Evolutionary conservation across 2,329 filamentous ascomycete species (phyloP).

Genomic region (Ophiostoma piceae): DNA sequence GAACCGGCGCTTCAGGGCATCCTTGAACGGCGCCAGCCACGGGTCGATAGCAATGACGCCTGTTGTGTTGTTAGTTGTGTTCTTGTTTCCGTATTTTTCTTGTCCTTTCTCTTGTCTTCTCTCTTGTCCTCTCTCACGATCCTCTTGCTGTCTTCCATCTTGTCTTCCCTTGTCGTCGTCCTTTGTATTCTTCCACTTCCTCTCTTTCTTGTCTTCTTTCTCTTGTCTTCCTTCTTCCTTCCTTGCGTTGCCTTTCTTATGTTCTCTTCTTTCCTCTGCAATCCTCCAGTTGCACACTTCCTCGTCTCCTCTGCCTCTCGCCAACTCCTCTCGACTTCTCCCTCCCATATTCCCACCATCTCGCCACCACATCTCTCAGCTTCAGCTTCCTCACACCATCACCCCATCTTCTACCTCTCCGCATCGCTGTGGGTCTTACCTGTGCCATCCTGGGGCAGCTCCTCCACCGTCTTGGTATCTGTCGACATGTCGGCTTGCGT

Average conservation of each 20-base stretch:
- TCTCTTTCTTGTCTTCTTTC: background rate
- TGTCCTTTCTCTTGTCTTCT: background rate
- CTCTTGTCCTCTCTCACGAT: background rate
- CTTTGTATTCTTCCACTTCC: background rate
- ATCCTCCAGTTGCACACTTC: background rate
- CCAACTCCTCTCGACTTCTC: background rate
- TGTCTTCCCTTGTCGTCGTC: background rate
- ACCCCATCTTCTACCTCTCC: background rate
- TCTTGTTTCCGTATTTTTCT: background rate
- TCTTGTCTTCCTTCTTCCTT: background rate
- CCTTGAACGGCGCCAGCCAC: slow-evolving; percentile 81
- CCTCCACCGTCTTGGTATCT: slow-evolving; percentile 18
- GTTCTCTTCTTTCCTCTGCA: background rate
- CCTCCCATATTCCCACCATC: background rate
- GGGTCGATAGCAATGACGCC: slow-evolving; percentile 85
- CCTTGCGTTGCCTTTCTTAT: background rate
- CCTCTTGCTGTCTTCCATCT: background rate
- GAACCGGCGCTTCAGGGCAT: slow-evolving; percentile 69
- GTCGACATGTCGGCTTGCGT: slow-evolving; percentile 10
- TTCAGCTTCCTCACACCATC: background rate
- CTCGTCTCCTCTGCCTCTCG: background rate
- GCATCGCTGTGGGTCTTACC: slow-evolving; percentile 20
- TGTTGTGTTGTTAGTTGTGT: slow-evolving; percentile 35
- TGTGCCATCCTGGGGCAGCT: slow-evolving; percentile 27
- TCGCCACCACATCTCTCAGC: background rate